A percentile compares a stretch with the other conserved stretches of the same genome.
These are phyloP conservation scores for Xylariaceae sp. DNA, from an alignment of 2,329 filamentous ascomycete genomes.

Conservation along the genomic window DNA sequence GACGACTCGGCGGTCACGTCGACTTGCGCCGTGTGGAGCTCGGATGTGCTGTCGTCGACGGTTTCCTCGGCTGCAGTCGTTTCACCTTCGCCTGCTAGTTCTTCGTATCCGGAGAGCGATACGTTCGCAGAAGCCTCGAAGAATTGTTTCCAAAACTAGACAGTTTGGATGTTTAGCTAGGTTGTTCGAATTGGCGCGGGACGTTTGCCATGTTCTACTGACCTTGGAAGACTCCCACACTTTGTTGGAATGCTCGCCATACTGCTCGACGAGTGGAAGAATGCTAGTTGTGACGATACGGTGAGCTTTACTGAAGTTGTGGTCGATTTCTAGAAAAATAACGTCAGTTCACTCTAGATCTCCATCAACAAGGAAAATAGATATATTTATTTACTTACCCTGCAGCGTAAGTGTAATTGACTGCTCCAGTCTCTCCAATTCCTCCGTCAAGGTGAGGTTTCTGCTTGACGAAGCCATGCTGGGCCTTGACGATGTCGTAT, in stretches of 20 bases:
- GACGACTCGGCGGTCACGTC: constrained; percentile 34
- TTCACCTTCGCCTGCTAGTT: constrained; percentile 62
- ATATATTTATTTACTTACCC: constrained; percentile 45
- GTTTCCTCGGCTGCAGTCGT: constrained; percentile 46
- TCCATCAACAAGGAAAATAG: background rate
- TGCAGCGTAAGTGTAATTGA: constrained; percentile 94
- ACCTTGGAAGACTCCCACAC: constrained; percentile 98
- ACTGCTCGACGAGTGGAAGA: constrained; percentile 87
- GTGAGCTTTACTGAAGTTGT: constrained; percentile 95
- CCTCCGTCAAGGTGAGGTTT: constrained; percentile 78
- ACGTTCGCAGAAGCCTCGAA: constrained; percentile 98
- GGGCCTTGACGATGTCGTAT: constrained; percentile 44
- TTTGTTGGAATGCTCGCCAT: constrained; percentile 84
- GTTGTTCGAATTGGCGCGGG: constrained; percentile 10
- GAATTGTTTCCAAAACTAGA: constrained; percentile 98
- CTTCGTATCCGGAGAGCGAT: constrained; percentile 90
- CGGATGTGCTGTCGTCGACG: constrained; percentile 48
- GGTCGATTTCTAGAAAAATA: constrained; percentile 73
- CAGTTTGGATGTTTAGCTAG: background rate
- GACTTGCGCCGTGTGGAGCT: constrained; percentile 36
- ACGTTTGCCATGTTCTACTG: constrained; percentile 3
- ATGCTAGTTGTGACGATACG: constrained; percentile 93
- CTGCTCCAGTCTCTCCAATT: constrained; percentile 92
- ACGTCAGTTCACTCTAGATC: constrained; percentile 5
- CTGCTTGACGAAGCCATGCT: constrained; percentile 44